Evolutionary conservation across 2,329 filamentous ascomycete species (phyloP), one percentile per base, ranked within the genome.

Genomic region (Cladosporium sphaerospermum): DNA sequence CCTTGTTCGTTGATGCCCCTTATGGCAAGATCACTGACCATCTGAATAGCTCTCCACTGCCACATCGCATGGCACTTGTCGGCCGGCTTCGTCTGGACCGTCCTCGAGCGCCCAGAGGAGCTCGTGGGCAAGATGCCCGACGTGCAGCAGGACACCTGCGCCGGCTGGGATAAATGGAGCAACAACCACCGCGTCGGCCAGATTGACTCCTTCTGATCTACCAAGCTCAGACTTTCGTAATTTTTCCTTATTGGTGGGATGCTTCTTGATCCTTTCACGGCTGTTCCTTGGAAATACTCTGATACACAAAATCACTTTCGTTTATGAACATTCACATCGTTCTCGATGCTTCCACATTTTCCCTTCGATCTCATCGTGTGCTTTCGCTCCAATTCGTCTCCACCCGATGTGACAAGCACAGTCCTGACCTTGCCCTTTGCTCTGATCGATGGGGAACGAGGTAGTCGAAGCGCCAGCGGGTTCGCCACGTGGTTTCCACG

Each of bases 141-240:
- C 13, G 68, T 72, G 4, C 70, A 77, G 44, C 67, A 69, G 19
- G 67, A 80, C 62, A 80, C 75, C 9, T 82, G 79, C 56, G 64
- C 68, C 9, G 71, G 76, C 54, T 82, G 80, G 79, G 69, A 67
- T 9, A 58, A 59, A 3, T 82, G 74, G 69, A 77, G 77, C 5
- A 59, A 64, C 19, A 65, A 64, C 1, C 71, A 76, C 56, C 73
- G 77, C 14, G 73, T 73, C 18, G 76, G 78, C 59, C 73, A 74
- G 46, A 61, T 75, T 49, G 77, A 81, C 59, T 79, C 77, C 5
- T 36, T 34, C 13, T 51, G 33, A 51, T 16, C 14, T 33, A 6
- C 9, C 23, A 2, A 16, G 14, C 13, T 36, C 28, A n/a, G 18
- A 13, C n/a, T 41, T 42, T 41, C 47, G 39, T 41, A 42, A 6